Evolutionary conservation across 306 rosid species (phyloP), one percentile per base, ranked within the genome.

Genomic region (Begonia loranthoides): DNA sequence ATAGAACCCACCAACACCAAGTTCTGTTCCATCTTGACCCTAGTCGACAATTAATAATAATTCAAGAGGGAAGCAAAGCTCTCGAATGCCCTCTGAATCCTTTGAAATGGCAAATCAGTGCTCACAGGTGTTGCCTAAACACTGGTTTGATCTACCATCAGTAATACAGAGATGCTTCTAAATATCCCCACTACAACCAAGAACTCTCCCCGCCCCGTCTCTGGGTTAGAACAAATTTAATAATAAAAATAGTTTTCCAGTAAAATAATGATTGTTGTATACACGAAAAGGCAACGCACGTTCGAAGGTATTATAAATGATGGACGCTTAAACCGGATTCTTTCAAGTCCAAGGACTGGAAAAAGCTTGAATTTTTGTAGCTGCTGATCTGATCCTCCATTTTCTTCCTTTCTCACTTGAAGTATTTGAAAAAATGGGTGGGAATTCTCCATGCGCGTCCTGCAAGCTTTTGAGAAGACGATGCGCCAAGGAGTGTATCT

Each of bases 401-500:
- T 43, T 17, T 39, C 40, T 4, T 45, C 16, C 17, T 53, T 58
- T 58, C 57, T 24, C 33, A 16, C 21, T n/a, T n/a, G n/a, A n/a
- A n/a, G n/a, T n/a, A n/a, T n/a, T n/a, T 14, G 49, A 43, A 24
- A 51, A 9, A 53, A 75, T 75, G 79, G 78, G 66, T 45, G 97
- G 93, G 47, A 77, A 55, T 59, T 76, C 97, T 1, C 97, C 97
- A 9, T 90, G 97, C 54, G 97, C 95, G 28, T 90, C 97, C 17
- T 90, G 97, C 81, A 90, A 90, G 76, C 62, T 90, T 49, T 75
- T 90, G 21, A 73, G 95, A 50, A 87, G 97, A 36, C 69, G 95
- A 12, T 90, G 97, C 22, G 67, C 83, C 66, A 73, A 72, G 45
- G 85, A 90, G 59, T 90, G 97, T 77, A 66, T 70, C 43, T 90